phyloP scores from a whole-genome alignment of 2,329 filamentous ascomycete species.

The Volutella citrinella region DNA sequence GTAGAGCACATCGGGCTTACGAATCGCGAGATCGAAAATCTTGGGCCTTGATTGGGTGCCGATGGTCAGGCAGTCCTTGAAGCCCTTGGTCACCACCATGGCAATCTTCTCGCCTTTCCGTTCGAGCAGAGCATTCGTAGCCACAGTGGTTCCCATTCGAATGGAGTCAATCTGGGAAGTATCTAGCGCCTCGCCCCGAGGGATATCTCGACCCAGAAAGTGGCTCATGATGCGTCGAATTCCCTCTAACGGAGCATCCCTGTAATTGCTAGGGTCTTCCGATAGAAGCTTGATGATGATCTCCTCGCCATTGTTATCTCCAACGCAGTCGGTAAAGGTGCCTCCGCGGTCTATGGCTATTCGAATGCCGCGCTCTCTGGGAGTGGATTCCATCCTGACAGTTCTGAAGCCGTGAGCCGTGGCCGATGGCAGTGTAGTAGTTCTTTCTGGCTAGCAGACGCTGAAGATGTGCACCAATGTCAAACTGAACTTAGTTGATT shows the following conservation, averaged over 20 bases:
- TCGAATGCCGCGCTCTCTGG: slow-evolving; percentile 58
- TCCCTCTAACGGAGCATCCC: slow-evolving; percentile 86
- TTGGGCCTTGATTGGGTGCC: slow-evolving; percentile 87
- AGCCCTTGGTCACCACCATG: slow-evolving; percentile 82
- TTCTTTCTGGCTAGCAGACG: no score
- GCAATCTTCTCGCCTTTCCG: slow-evolving; percentile 87
- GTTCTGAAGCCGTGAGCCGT: slow-evolving; percentile 8
- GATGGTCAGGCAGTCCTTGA: slow-evolving; percentile 83
- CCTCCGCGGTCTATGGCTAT: slow-evolving; percentile 80
- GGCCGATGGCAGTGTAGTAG: not conserved
- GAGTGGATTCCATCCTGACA: slow-evolving; percentile 32
- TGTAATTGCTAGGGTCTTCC: slow-evolving; percentile 86
- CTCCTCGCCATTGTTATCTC: slow-evolving; percentile 75
- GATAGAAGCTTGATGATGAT: slow-evolving; percentile 85
- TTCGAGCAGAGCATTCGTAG: slow-evolving; percentile 87
- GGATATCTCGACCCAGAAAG: slow-evolving; percentile 73
- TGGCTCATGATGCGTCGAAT: slow-evolving; percentile 81
- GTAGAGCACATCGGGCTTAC: slow-evolving; percentile 84
- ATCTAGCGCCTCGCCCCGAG: slow-evolving; percentile 75
- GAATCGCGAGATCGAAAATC: slow-evolving; percentile 88
- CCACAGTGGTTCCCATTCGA: slow-evolving; percentile 93
- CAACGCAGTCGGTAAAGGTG: slow-evolving; percentile 91
- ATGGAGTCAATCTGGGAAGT: slow-evolving; percentile 85
- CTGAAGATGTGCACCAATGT: not conserved
- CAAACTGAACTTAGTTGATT: not conserved